Base-by-base conservation (phyloP, 495 filamentous ascomycete genomes). In the Endocarpon pusillum region DNA sequence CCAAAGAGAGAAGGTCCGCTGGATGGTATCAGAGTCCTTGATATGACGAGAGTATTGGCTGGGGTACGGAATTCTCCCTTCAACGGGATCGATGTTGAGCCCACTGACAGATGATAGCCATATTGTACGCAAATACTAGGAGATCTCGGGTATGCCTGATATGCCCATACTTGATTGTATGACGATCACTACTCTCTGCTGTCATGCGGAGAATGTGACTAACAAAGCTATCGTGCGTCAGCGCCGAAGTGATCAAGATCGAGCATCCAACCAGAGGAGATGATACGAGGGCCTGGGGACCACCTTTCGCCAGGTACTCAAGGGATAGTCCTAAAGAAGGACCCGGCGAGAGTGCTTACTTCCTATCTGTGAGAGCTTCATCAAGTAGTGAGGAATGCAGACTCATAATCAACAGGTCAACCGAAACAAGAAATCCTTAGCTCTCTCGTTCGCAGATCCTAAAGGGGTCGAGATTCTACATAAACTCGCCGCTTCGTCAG, bases 111-210 rank as follows among this genome's bases (percentile, higher is more conserved):
- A 16, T 12, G n/a, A 19, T 46, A 97, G 89, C 89, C 89, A 42
- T 94, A 94, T 50, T 92, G 85, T 45, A 96, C 89, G 32, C 89
- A 97, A 53, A 96, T 97, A 23, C 64, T 97, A 7, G 89, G 89
- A 42, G 89, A 97, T 53, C 63, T 97, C 44, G 89, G 89, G 89
- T 94, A 77, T 44, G 61, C 52, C 44, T 41, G 33, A 34, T 41
- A 17, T 15, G 23, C n/a, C n/a, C n/a, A n/a, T n/a, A n/a, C n/a
- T n/a, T n/a, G 24, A 42, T 41, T 32, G 10, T 29, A 31, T 33
- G 16, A 10, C 17, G 24, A 29, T 28, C 23, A 19, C 21, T 3
- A 24, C 10, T 12, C 19, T 25, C 24, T 17, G 4, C 3, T 5
- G 6, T 20, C 15, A 9, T n/a, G n/a, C n/a, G n/a, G n/a, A 14